Base-by-base conservation (phyloP, 768 basidiomycete species). In the Lactifluus volemus region DNA sequence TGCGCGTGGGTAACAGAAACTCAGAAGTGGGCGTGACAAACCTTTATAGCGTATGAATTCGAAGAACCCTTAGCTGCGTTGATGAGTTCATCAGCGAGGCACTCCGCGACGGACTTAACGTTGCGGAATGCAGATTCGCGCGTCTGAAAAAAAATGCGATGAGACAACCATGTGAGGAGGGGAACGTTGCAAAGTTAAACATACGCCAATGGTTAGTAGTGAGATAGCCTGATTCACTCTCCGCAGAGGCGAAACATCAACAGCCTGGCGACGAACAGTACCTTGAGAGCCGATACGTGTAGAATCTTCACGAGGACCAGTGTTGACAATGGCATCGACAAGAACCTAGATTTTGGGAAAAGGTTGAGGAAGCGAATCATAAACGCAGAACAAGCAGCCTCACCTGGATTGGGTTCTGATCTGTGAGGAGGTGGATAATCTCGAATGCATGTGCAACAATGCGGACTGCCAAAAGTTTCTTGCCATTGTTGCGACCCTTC, bases 401-500 rank as follows among this genome's bases (percentile, higher is more conserved):
- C 63, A 93, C 93, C 81, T 99, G 97, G 74, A 99, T 94, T 65
- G 97, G 97, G 82, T 99, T 99, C 79, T 96, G 94, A 84, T 99
- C 97, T 70, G 92, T 93, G 77, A 99, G 90, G 75, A 99, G 93
- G 82, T 98, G 90, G 79, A 98, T 95, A 75, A 99, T 95, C 80
- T 99, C 97, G 75, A 99, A 99, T 39, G 97, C 91, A 77, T 99
- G 97, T 62, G 93, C 91, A 71, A 99, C 97, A 71, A 99, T 99
- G 77, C 97, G 93, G 76, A 99, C 92, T 70, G 97, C 88, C 76
- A 99, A 78, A 74, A 98, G 86, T 79, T 98, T 98, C 83, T 98
- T 98, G 73, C 97, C 97, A 79, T 95, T 98, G 87, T 98, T 99
- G 77, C 97, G 94, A 64, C 97, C 97, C 80, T 98, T 97, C 97